These are phyloP conservation scores for Naganishia friedmannii DNA, from an alignment of 768 basidiomycete genomes.

Conservation along the genomic window DNA sequence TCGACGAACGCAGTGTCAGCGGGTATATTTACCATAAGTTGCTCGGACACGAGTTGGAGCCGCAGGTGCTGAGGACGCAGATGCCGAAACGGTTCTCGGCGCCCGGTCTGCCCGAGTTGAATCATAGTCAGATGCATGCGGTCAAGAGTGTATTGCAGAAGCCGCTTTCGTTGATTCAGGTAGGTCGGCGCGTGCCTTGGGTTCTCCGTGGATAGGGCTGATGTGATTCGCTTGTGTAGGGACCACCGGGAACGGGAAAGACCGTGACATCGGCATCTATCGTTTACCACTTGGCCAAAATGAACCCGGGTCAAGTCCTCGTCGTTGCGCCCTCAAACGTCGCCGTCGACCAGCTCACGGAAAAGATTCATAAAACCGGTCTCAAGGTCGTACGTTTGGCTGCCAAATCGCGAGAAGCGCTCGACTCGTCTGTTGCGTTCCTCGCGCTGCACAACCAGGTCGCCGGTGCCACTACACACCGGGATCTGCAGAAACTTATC, in stretches of 20 bases:
- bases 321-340: conserved; percentile 99
- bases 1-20: conserved; percentile 98
- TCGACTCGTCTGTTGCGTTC: conserved; percentile 92
- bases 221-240: conserved; percentile 51
- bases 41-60: conserved; percentile 94
- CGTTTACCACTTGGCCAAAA: conserved; percentile 96
- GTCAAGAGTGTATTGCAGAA: conserved; percentile 99
- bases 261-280: conserved; percentile 99
- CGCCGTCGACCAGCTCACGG: conserved; percentile 96
- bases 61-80: conserved; percentile 63
- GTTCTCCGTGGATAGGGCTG: background rate
- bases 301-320: conserved; percentile 98
- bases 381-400: conserved; percentile 96
- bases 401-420: conserved; percentile 95
- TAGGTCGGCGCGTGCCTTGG: conserved; percentile 28
- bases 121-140: conserved; percentile 99
- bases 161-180: conserved; percentile 91
- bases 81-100: conserved; percentile 80
- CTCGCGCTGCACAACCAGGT: conserved; percentile 96
- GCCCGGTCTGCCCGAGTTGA: conserved; percentile 93
- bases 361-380: conserved; percentile 99
- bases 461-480: conserved; percentile 90
- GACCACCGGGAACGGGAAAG: conserved; percentile 97
- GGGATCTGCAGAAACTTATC: conserved; percentile 96
- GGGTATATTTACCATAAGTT: conserved; percentile 99